A percentile compares a stretch with the other conserved stretches of the same genome.
Evolutionary conservation across 2,329 filamentous ascomycete genomes (phyloP).

Genomic region (Aureobasidium vineae): DNA sequence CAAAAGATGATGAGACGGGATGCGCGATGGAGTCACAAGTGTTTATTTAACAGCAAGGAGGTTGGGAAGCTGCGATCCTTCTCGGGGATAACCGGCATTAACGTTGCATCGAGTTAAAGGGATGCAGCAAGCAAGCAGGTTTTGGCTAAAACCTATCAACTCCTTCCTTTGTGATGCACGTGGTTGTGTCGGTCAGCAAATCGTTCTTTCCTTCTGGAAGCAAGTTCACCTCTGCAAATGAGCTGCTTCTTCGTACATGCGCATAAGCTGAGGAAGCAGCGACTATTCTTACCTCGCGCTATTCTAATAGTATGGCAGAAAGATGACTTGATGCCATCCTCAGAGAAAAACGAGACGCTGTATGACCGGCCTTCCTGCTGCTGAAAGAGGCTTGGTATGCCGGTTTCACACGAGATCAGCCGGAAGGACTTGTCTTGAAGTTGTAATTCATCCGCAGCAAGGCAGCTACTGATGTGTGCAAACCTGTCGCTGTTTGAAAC

Average conservation of each 20-base stretch:
- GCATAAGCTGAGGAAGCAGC: background rate
- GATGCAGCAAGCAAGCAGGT: background rate
- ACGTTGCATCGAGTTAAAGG: background rate
- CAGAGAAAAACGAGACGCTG: constrained; percentile 32
- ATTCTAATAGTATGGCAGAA: background rate
- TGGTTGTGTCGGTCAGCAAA: background rate
- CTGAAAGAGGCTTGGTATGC: constrained; percentile 33
- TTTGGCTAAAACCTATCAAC: constrained; percentile 4
- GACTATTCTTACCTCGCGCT: background rate
- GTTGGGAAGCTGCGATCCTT: constrained; percentile 1
- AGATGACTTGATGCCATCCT: background rate
- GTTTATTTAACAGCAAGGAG: constrained; percentile 9
- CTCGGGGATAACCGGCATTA: constrained; percentile 10
- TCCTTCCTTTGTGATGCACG: background rate
- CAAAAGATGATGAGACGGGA: constrained; percentile 25
- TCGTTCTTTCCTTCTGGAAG: constrained; percentile 34
- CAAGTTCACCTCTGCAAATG: background rate
- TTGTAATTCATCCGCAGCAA: constrained; percentile 26
- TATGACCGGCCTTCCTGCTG: constrained; percentile 33
- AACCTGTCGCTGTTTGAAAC: background rate
- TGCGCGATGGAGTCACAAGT: background rate
- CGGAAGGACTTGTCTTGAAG: constrained; percentile 34
- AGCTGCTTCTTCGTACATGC: background rate
- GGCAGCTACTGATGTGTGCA: background rate
- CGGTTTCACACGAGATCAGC: constrained; percentile 35